Evolutionary conservation across 2,329 filamentous ascomycete species (phyloP).

Genomic region (Clathrospora elynae): DNA sequence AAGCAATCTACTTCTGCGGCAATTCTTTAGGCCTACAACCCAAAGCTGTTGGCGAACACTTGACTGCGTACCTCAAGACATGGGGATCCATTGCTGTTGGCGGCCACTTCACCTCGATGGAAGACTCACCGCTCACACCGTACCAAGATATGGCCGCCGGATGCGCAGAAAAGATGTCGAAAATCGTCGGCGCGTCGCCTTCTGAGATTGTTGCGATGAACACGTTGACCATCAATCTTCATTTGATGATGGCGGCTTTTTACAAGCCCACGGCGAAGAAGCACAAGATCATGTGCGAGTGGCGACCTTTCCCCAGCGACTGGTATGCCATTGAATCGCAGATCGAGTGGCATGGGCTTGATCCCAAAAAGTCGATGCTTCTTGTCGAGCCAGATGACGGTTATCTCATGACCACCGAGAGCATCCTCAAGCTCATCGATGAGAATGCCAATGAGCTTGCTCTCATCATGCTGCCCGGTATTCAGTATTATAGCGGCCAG

Average conservation of each 20-base stretch:
- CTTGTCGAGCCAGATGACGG: slow-evolving; percentile 69
- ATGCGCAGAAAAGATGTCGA: slow-evolving; percentile 70
- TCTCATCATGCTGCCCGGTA: slow-evolving; percentile 77
- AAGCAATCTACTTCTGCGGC: slow-evolving; percentile 79
- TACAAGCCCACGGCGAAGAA: slow-evolving; percentile 69
- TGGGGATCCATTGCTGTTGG: slow-evolving; percentile 85
- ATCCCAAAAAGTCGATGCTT: slow-evolving; percentile 69
- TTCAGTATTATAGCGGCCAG: slow-evolving; percentile 91
- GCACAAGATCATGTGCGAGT: slow-evolving; percentile 83
- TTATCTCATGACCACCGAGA: slow-evolving; percentile 67
- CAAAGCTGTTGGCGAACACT: slow-evolving; percentile 65
- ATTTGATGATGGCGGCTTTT: slow-evolving; percentile 84
- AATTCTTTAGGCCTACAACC: slow-evolving; percentile 89
- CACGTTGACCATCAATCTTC: slow-evolving; percentile 79
- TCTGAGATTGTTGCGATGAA: slow-evolving; percentile 87
- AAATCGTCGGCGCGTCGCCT: slow-evolving; percentile 72
- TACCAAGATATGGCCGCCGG: slow-evolving; percentile 81
- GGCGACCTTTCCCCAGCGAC: slow-evolving; percentile 87
- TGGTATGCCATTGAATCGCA: slow-evolving; percentile 86
- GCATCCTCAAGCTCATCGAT: slow-evolving; percentile 74
- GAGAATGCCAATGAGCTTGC: slow-evolving; percentile 73
- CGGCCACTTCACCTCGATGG: slow-evolving; percentile 75
- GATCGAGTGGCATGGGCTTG: slow-evolving; percentile 70
- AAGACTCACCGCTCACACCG: slow-evolving; percentile 69
- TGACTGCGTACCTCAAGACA: slow-evolving; percentile 75